Conservation (phyloP, 139 green algal species). For the Picochlorum sp. region DNA sequence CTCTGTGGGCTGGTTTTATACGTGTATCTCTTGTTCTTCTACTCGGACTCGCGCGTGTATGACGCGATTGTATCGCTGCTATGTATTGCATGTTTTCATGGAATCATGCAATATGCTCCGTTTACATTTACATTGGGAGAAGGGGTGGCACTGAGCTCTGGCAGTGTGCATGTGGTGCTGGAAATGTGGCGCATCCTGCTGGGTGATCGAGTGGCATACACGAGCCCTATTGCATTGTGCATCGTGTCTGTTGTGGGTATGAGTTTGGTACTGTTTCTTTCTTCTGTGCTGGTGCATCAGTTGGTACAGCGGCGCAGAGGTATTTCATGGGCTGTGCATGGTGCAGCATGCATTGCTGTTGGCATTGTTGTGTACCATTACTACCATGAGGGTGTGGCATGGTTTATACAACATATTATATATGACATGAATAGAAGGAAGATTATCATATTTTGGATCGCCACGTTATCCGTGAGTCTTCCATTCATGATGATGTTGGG, state of each 20-base stretch:
- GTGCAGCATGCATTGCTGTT: no score
- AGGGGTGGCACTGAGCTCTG: background rate
- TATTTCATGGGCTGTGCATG: no score
- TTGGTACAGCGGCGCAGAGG: background rate
- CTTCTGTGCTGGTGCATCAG: background rate
- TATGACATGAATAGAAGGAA: background rate
- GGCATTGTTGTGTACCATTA: no score
- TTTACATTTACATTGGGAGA: constrained; percentile 1
- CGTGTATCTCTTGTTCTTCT: background rate
- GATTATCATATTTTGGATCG: background rate
- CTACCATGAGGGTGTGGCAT: no score
- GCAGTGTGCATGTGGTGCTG: background rate
- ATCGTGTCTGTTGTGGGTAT: background rate
- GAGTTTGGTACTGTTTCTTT: background rate
- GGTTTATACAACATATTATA: no score
- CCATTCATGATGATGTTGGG: constrained; percentile 5
- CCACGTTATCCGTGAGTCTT: background rate
- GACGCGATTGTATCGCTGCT: background rate
- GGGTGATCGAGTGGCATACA: background rate
- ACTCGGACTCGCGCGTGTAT: background rate
- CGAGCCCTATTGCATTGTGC: background rate
- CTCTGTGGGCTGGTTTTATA: no score
- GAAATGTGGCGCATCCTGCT: background rate
- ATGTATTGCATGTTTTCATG: background rate
- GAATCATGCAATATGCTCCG: background rate